Conservation (phyloP, 2,329 filamentous ascomycete species). For the Metarhizium sp. region DNA sequence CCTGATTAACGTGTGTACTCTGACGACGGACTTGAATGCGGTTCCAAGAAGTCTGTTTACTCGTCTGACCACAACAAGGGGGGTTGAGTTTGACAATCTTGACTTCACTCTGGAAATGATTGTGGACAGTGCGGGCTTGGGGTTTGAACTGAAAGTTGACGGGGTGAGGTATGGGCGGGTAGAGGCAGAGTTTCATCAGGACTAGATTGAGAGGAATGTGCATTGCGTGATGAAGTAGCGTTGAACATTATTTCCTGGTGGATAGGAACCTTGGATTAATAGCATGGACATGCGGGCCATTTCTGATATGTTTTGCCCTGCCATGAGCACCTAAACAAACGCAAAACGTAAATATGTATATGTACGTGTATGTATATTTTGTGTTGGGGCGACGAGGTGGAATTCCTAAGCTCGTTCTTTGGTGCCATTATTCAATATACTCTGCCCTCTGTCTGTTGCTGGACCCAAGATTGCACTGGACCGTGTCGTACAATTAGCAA, state of each 20-base stretch:
- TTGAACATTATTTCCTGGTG: neutral
- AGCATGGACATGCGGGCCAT: too few relatives aligned
- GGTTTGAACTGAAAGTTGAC: conserved; percentile 72
- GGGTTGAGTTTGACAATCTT: conserved; percentile 73
- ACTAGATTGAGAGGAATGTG: neutral
- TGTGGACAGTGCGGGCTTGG: conserved; percentile 65
- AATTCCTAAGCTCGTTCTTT: too few relatives aligned
- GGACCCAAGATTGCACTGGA: too few relatives aligned
- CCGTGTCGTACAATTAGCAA: too few relatives aligned
- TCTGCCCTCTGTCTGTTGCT: too few relatives aligned
- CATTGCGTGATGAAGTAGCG: neutral
- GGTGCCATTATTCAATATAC: too few relatives aligned
- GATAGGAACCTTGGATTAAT: too few relatives aligned
- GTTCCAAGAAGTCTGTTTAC: conserved; percentile 69
- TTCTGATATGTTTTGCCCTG: too few relatives aligned
- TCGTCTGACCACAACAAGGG: conserved; percentile 65
- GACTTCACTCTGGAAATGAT: conserved; percentile 80
- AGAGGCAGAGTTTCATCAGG: conserved; percentile 65
- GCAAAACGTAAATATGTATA: too few relatives aligned
- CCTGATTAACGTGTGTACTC: conserved; percentile 64
- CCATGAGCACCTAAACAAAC: too few relatives aligned
- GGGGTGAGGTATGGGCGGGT: conserved; percentile 69
- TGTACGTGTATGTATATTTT: too few relatives aligned
- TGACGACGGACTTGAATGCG: conserved; percentile 70
- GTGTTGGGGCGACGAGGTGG: too few relatives aligned